Conservation (phyloP, 2,329 filamentous ascomycete genomes). For the Colletotrichum echinochloae region DNA sequence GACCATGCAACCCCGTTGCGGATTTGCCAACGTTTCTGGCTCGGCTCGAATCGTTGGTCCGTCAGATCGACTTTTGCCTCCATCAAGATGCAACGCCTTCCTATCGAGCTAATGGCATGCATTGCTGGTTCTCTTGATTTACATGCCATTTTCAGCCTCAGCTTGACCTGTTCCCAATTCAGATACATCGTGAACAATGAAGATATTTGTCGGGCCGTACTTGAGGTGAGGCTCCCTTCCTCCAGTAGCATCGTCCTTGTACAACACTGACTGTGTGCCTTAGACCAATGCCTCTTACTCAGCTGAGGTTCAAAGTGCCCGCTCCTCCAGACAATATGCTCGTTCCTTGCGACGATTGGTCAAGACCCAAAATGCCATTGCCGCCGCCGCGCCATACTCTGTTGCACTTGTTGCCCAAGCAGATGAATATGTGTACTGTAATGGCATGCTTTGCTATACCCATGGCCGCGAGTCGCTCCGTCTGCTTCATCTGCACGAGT, state of each 20-base stretch:
- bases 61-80: too few species aligned
- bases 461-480: slow-evolving; percentile 60
- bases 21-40: too few species aligned
- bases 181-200: slow-evolving; percentile 64
- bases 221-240: slow-evolving; percentile 62
- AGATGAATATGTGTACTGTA: slow-evolving; percentile 71
- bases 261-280: too few species aligned
- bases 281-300: slow-evolving; percentile 43
- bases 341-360: slow-evolving; percentile 68
- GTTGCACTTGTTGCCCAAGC: slow-evolving; percentile 70
- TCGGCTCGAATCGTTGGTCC: too few species aligned
- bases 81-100: slow-evolving; percentile 55
- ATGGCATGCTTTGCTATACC: slow-evolving; percentile 75
- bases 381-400: slow-evolving; percentile 71
- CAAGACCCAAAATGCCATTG: slow-evolving; percentile 70
- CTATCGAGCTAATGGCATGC: slow-evolving; percentile 72
- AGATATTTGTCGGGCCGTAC: slow-evolving; percentile 67
- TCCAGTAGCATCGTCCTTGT: background rate
- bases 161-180: slow-evolving; percentile 64
- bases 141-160: slow-evolving; percentile 69
- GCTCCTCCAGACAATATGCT: slow-evolving; percentile 53
- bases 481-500: slow-evolving; percentile 68
- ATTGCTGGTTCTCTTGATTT: slow-evolving; percentile 67
- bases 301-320: slow-evolving; percentile 42
- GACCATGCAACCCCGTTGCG: too few species aligned